phyloP scores from a whole-genome alignment of 208 protist genomes.

The Trypanosoma conorhini region DNA sequence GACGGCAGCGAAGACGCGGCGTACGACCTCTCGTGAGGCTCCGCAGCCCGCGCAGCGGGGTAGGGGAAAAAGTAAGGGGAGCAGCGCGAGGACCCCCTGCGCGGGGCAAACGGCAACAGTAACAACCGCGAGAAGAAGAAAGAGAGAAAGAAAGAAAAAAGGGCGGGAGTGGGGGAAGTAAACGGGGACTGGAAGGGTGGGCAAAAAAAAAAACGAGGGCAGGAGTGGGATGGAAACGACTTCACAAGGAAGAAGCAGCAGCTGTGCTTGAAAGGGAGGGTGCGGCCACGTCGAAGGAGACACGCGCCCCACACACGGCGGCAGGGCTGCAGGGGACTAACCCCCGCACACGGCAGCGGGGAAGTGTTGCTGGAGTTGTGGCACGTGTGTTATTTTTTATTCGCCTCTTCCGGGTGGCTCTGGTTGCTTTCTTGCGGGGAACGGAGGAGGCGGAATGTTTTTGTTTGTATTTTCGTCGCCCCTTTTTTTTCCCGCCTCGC shows the following conservation, averaged over 20 bases:
- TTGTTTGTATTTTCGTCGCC: too few relatives aligned
- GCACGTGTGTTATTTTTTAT: too few relatives aligned
- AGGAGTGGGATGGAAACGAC: background rate
- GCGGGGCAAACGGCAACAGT: background rate
- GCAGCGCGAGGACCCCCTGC: background rate
- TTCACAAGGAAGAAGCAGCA: background rate
- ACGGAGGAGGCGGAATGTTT: background rate
- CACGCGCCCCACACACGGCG: too few relatives aligned
- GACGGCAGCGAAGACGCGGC: constrained; percentile 44
- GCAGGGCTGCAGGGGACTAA: too few relatives aligned
- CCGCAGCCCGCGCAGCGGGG: background rate
- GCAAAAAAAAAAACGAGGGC: background rate
- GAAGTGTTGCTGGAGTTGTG: too few relatives aligned
- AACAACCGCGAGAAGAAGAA: background rate
- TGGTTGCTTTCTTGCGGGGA: too few relatives aligned
- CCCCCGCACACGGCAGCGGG: too few relatives aligned
- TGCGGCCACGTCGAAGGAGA: too few relatives aligned
- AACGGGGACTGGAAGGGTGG: too few relatives aligned
- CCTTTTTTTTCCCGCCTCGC: too few relatives aligned
- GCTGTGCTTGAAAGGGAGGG: background rate
- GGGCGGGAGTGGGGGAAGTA: background rate
- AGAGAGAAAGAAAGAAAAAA: background rate
- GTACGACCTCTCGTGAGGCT: constrained; percentile 67
- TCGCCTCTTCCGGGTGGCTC: too few relatives aligned
- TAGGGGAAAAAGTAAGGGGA: background rate